Conservation (phyloP, 1,139 yeast genomes). For the Debaryomyces coudertii region DNA sequence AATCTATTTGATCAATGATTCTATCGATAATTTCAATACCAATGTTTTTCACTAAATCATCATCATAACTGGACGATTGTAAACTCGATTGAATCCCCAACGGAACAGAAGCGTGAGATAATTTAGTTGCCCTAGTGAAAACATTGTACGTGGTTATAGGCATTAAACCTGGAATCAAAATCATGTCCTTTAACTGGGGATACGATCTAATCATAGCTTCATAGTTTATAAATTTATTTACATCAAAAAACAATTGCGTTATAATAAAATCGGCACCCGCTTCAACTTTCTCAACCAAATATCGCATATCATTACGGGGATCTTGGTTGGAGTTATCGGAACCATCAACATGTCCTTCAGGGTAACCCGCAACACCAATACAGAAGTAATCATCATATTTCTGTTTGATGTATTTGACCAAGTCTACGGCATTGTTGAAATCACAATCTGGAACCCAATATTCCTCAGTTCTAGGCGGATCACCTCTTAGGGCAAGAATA, state of each 20-base stretch:
- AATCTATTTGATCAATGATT: conserved; percentile 60
- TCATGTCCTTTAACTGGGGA: conserved; percentile 46
- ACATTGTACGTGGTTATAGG: conserved; percentile 92
- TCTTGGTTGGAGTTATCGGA: conserved; percentile 65
- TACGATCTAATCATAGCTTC: conserved; percentile 35
- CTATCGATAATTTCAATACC: conserved; percentile 78
- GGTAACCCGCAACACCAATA: conserved; percentile 92
- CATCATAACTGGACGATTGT: conserved; percentile 68
- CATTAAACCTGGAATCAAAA: conserved; percentile 90
- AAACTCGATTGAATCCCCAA: conserved; percentile 40
- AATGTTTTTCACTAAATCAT: conserved; percentile 77
- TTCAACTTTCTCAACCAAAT: conserved; percentile 83
- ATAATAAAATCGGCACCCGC: conserved; percentile 92
- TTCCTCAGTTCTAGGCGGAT: conserved; percentile 82
- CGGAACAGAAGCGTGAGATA: conserved; percentile 91
- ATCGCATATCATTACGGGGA: conserved; percentile 57
- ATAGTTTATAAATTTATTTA: conserved; percentile 43
- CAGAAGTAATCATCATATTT: conserved; percentile 77
- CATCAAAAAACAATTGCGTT: conserved; percentile 84
- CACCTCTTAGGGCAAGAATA: conserved; percentile 87
- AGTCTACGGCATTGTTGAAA: conserved; percentile 77
- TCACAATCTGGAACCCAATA: conserved; percentile 61
- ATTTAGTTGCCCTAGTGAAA: conserved; percentile 84
- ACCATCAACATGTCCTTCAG: conserved; percentile 94
- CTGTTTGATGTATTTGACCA: conserved; percentile 72